Base-by-base conservation (phyloP, 2,329 filamentous ascomycete species). In the Aureobasidium melanogenum region DNA sequence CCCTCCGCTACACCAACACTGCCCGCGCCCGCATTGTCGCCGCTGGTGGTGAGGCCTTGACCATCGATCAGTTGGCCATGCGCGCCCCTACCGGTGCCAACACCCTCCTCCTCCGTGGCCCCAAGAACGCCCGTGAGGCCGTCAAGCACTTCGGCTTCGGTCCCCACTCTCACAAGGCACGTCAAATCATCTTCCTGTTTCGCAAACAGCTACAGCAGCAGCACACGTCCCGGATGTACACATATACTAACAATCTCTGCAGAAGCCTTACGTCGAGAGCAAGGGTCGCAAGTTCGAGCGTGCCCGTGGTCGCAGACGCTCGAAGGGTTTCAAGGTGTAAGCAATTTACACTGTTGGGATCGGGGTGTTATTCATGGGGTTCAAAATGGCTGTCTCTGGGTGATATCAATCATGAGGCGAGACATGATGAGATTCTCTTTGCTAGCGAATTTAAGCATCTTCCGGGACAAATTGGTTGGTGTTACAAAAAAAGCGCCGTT, bases 241-340 rank as follows among this genome's bases (percentile, higher is more conserved):
- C 39, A 43, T 26, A 28, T 54, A 61, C 65, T 65, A 60, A 68
- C 63, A 64, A 63, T 43, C 55, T 56, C 43, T 72, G 64, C 69
- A 94, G 93, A 97, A 97, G 86, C 93, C 93, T 71, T 89, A 96
- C 73, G 85, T 99, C 75, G 85, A 91, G 81, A 96, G 91, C 84
- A 99, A 99, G 89, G 95, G 95, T 76, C 89, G 94, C 82, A 99
- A 99, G 86, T 99, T 99, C 84, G 95, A 99, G 88, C 86, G 87
- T 75, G 94, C 92, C 75, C 92, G 94, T 94, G 95, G 94, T 81
- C 92, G 94, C 82, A 95, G 94, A 88, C 85, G 91, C 79, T 97
- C 92, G 74, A 87, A 89, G 76, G 94, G 95, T 86, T 99, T 99
- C 92, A 99, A 99, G 91, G 94, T 99, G 78, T 99, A 96, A 90